phyloP scores from a whole-genome alignment of 805 yeast species.

The Maudiozyma bulderi region DNA sequence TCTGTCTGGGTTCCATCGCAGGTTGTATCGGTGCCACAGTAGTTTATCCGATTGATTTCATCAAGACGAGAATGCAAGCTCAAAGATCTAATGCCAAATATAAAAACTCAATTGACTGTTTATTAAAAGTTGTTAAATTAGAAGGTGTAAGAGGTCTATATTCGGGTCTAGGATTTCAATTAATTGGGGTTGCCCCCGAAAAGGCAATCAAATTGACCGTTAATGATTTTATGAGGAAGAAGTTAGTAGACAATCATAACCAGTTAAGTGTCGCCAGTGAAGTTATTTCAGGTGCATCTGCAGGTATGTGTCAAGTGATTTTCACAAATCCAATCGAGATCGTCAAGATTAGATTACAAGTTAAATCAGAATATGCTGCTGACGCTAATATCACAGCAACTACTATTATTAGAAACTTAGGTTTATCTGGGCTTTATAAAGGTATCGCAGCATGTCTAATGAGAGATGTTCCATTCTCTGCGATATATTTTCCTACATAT shows the following conservation, averaged over 20 bases:
- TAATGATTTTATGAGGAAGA: constrained; percentile 75
- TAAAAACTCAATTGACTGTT: constrained; percentile 78
- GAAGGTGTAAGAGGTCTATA: constrained; percentile 85
- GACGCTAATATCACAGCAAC: constrained; percentile 33
- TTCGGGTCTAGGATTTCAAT: constrained; percentile 88
- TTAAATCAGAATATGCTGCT: constrained; percentile 63
- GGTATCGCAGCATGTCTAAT: constrained; percentile 87
- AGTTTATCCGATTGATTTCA: constrained; percentile 92
- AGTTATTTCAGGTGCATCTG: constrained; percentile 80
- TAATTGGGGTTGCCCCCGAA: constrained; percentile 96
- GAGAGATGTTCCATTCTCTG: constrained; percentile 94
- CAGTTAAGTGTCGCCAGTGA: constrained; percentile 53
- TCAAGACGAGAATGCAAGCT: constrained; percentile 95
- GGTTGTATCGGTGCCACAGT: constrained; percentile 98
- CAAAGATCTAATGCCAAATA: constrained; percentile 67
- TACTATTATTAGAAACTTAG: constrained; percentile 67
- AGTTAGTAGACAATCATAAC: constrained; percentile 45
- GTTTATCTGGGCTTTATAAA: constrained; percentile 76
- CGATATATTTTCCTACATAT: constrained; percentile 94
- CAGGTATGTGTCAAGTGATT: constrained; percentile 94
- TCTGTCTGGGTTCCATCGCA: constrained; percentile 84
- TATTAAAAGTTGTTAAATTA: constrained; percentile 57
- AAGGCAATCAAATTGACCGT: constrained; percentile 94
- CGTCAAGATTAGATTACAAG: constrained; percentile 88
- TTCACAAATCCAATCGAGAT: constrained; percentile 95